A percentile compares a stretch with the other conserved stretches of the same genome.
phyloP scores from a whole-genome alignment of 495 filamentous ascomycete genomes.

The Filosporella fistucella region DNA sequence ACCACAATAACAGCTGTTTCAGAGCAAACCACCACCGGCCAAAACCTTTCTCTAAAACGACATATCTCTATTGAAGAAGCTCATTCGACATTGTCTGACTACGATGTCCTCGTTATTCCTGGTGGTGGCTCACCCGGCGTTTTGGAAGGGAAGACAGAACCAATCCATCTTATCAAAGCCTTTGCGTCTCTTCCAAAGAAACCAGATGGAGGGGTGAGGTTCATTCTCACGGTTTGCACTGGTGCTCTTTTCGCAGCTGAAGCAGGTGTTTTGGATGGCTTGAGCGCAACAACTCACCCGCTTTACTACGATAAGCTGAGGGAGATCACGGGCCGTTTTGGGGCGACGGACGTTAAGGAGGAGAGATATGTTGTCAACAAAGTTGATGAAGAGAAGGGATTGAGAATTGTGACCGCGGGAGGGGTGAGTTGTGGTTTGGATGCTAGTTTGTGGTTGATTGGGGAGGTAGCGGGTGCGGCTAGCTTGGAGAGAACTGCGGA shows the following conservation, averaged over 20 bases:
- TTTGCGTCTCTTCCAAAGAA: slow-evolving; percentile 57
- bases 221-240: slow-evolving; percentile 69
- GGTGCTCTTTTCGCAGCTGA: slow-evolving; percentile 67
- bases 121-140: slow-evolving; percentile 50
- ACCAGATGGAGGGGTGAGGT: slow-evolving; percentile 59
- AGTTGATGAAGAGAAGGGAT: slow-evolving; percentile 53
- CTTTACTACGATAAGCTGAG: slow-evolving; percentile 50
- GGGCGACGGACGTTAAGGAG: slow-evolving; percentile 60
- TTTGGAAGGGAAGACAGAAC: slow-evolving; percentile 52
- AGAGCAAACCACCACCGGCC: slow-evolving; percentile 52
- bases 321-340: slow-evolving; percentile 35
- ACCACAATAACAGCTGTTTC: slow-evolving; percentile 58
- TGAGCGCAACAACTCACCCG: slow-evolving; percentile 67
- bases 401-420: slow-evolving; percentile 71
- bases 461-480: slow-evolving; percentile 9
- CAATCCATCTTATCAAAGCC: slow-evolving; percentile 55
- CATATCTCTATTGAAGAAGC: slow-evolving; percentile 64
- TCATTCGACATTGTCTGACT: slow-evolving; percentile 54
- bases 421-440: slow-evolving; percentile 74
- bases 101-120: slow-evolving; percentile 66
- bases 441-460: slow-evolving; percentile 69
- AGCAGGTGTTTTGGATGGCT: slow-evolving; percentile 63
- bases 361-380: slow-evolving; percentile 77
- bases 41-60: slow-evolving; percentile 67
- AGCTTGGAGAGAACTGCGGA: slow-evolving; percentile 5